phyloP scores from a whole-genome alignment of 805 yeast species.

The Grigorovia yakushimaensis region DNA sequence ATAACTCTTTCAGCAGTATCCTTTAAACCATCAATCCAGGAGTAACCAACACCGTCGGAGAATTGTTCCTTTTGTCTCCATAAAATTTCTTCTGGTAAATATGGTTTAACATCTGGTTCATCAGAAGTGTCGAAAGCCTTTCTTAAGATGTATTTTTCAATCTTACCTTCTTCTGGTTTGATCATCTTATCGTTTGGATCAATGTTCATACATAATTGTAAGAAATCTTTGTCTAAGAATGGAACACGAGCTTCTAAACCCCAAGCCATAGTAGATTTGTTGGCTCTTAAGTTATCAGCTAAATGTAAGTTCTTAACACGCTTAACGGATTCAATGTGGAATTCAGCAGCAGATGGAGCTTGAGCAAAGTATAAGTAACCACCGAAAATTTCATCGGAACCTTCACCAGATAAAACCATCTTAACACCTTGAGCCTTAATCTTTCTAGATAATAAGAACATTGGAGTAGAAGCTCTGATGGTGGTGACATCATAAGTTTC shows the following conservation, averaged over 20 bases:
- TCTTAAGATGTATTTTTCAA: conserved; percentile 93
- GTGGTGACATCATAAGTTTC: conserved; percentile 99
- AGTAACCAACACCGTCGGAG: conserved; percentile 98
- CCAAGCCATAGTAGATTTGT: conserved; percentile 99
- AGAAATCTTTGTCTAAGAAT: conserved; percentile 88
- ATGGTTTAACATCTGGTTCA: conserved; percentile 68
- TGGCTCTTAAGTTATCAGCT: conserved; percentile 97
- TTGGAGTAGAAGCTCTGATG: conserved; percentile 97
- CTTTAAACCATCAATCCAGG: conserved; percentile 97
- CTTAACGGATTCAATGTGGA: conserved; percentile 91
- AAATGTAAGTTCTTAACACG: conserved; percentile 95
- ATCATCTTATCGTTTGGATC: conserved; percentile 89
- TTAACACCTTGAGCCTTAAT: conserved; percentile 99
- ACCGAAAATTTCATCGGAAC: conserved; percentile 97
- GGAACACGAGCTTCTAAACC: conserved; percentile 99
- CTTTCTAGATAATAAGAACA: conserved; percentile 92
- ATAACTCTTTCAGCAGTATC: conserved; percentile 85
- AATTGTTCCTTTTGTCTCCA: conserved; percentile 99
- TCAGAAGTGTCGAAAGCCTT: conserved; percentile 94
- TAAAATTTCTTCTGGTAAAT: conserved; percentile 90
- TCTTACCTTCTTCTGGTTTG: conserved; percentile 55
- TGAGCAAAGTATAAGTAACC: conserved; percentile 96
- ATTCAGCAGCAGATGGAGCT: conserved; percentile 88
- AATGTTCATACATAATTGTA: conserved; percentile 88
- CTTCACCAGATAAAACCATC: conserved; percentile 99